Percentiles rank a stretch among this genome's conserved stretches.
phyloP scores from a whole-genome alignment of 768 basidiomycete genomes.

The Tremella fuciformis region DNA sequence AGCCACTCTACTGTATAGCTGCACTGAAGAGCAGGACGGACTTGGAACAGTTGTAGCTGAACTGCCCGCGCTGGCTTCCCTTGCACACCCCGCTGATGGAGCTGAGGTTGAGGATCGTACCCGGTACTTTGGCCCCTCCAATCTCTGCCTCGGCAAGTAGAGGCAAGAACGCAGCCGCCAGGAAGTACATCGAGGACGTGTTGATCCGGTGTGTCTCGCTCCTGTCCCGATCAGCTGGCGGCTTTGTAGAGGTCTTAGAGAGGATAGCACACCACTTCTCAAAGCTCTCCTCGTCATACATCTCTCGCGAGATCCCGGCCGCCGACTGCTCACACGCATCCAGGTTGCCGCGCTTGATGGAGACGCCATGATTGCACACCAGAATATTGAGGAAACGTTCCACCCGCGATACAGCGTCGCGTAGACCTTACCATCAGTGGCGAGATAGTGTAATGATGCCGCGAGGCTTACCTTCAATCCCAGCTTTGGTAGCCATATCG shows the following conservation, averaged over 20 bases:
- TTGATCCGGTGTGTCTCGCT: conserved; percentile 41
- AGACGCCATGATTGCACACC: conserved; percentile 48
- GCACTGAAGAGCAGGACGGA: conserved; percentile 14
- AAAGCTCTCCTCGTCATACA: conserved; percentile 45
- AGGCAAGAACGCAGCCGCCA: conserved; percentile 76
- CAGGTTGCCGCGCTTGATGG: conserved; percentile 29
- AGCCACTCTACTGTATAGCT: neutral
- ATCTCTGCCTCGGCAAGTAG: conserved; percentile 62
- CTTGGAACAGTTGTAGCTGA: conserved; percentile 57
- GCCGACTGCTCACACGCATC: conserved; percentile 42
- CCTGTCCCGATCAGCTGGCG: conserved; percentile 16
- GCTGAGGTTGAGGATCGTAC: conserved; percentile 55
- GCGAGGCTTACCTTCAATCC: conserved; percentile 40
- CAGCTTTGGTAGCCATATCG: conserved; percentile 46
- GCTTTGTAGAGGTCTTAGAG: neutral
- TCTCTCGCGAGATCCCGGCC: conserved; percentile 42
- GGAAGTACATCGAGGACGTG: conserved; percentile 61
- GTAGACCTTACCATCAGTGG: conserved; percentile 27
- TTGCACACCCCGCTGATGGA: conserved; percentile 56
- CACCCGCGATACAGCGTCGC: conserved; percentile 26
- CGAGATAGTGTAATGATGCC: neutral
- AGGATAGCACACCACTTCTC: conserved; percentile 36
- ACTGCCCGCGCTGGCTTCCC: conserved; percentile 55
- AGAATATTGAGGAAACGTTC: conserved; percentile 48
- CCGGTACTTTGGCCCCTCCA: conserved; percentile 44